Evolutionary conservation across 345 rosid genomes (phyloP), one percentile per base, ranked within the genome.

Genomic region (Aegle marmelos): DNA sequence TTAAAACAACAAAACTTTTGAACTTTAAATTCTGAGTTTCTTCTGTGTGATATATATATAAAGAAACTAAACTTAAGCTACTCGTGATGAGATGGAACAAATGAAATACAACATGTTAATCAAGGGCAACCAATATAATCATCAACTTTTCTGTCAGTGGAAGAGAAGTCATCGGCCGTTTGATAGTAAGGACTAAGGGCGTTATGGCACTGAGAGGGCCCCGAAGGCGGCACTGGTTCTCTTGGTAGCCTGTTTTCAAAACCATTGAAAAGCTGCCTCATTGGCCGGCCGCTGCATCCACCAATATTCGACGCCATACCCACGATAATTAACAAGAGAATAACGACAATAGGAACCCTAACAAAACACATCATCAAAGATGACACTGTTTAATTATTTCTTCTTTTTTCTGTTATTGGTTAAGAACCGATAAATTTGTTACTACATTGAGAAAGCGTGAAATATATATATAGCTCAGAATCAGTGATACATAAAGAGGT

Each of bases 191-290:
- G 84, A 58, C 62, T 67, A 75, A 86, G 81, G 70, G 72, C 71
- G 78, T 90, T 70, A 73, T 89, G 92, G 70, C 94, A 89, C 1
- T 41, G 83, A 27, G 93, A 92, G 21, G 93, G 89, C 19, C 86
- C 79, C 9, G 94, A 87, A 67, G 97, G 97, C 22, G 94, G 90
- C 83, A 87, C 91, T 3, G 85, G 88, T 16, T 86, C 97, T 62
- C 91, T 79, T 25, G 85, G 87, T 14, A 90, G 87, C 83, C 60
- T 83, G 77, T 22, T 81, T 24, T 72, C 79, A 33, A 83, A 67
- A 79, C 73, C 27, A 17, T 75, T 14, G 58, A 70, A 45, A 16
- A 11, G 50, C 50, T 45, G 63, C 13, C 31, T 72, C 33, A 78
- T 63, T 54, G 69, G 76, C 61, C 77, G 50, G 53, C 69, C 53